Percentiles rank a stretch among this genome's conserved stretches.
phyloP scores from a whole-genome alignment of 352 stramenopile genomes.

The Globisporangium canariense region DNA sequence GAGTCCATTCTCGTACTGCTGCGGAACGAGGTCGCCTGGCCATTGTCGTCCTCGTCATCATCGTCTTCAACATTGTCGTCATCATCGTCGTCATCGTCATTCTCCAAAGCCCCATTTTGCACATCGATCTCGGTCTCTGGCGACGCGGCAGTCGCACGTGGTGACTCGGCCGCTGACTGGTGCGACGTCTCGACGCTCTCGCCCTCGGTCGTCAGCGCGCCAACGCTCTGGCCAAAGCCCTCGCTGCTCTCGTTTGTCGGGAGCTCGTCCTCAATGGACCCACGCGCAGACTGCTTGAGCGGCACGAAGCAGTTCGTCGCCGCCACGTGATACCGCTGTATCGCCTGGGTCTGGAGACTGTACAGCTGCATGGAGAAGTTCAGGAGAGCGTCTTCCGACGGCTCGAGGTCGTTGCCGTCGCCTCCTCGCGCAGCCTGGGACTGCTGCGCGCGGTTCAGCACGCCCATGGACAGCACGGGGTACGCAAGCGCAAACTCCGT shows the following conservation, averaged over 20 bases:
- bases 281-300: slow-evolving; percentile 17
- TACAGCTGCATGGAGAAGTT: slow-evolving; percentile 81
- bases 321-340: slow-evolving; percentile 77
- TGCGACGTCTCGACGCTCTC: slow-evolving; percentile 55
- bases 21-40: slow-evolving; percentile 3
- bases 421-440: slow-evolving; percentile 33
- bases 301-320: slow-evolving; percentile 61
- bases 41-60: background rate
- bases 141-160: slow-evolving; percentile 41
- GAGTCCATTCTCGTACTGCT: slow-evolving; percentile 10
- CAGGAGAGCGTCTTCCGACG: slow-evolving; percentile 19
- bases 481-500: slow-evolving; percentile 79
- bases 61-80: slow-evolving; percentile 7
- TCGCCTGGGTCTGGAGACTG: slow-evolving; percentile 77
- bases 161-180: slow-evolving; percentile 64
- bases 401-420: slow-evolving; percentile 24
- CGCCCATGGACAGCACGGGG: slow-evolving; percentile 69
- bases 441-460: slow-evolving; percentile 48
- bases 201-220: slow-evolving; percentile 66
- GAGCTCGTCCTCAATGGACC: slow-evolving; percentile 44
- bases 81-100: slow-evolving; percentile 30
- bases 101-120: slow-evolving; percentile 26
- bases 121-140: slow-evolving; percentile 71
- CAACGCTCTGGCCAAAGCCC: slow-evolving; percentile 60
- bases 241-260: slow-evolving; percentile 25